A percentile compares a stretch with the other conserved stretches of the same genome.
phyloP scores from a whole-genome alignment of 495 filamentous ascomycete species.

The Sordaria brevicollis region DNA sequence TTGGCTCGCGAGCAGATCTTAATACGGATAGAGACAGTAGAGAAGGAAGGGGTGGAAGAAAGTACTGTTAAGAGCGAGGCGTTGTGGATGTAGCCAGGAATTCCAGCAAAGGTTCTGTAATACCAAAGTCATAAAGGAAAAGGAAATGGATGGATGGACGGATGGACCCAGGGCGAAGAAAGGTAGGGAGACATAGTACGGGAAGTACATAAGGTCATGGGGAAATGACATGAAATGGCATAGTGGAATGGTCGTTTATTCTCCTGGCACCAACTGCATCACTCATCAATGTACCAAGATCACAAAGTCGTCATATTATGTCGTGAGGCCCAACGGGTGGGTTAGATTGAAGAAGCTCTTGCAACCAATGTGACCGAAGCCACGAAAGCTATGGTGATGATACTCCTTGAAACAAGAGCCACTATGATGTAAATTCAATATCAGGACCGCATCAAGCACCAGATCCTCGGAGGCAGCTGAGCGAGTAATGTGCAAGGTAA shows the following conservation, averaged over 20 bases:
- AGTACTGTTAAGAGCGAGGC: neutral
- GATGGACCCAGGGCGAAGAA: too few relatives aligned
- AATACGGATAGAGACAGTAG: neutral
- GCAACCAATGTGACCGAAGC: neutral
- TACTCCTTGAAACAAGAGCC: neutral
- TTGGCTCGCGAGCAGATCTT: constrained; percentile 39
- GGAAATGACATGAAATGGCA: neutral
- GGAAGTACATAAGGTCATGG: neutral
- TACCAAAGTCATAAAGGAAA: neutral
- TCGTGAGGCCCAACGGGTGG: neutral
- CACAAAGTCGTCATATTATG: neutral
- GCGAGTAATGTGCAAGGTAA: neutral
- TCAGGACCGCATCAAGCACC: neutral
- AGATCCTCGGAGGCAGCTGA: neutral
- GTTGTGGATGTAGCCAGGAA: neutral
- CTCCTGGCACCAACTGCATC: neutral
- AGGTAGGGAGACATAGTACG: neutral
- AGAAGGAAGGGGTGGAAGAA: neutral
- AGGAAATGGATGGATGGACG: neutral
- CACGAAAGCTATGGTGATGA: neutral
- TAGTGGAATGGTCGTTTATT: neutral
- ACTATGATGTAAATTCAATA: neutral
- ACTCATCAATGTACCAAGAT: neutral
- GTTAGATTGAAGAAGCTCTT: neutral
- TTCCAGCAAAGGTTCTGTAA: neutral